Evolutionary conservation across 2,329 filamentous ascomycete genomes (phyloP), one percentile per base, ranked within the genome.

Genomic region (Diaporthe sp.): DNA sequence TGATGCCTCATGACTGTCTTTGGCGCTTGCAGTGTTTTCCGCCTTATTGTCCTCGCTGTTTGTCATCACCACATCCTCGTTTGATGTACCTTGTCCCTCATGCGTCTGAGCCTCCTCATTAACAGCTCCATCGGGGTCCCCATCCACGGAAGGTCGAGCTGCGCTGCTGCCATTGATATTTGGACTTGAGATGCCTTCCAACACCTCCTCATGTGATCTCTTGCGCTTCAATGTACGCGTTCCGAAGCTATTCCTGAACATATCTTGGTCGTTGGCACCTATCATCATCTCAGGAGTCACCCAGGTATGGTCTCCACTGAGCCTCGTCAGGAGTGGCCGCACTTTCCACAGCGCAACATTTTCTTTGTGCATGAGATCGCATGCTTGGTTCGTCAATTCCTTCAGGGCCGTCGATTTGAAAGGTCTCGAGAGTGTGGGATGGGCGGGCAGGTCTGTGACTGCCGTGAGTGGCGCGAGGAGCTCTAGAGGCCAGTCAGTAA

Each of bases 281-380:
- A 91, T 83, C 83, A 92, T 88, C 77, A 86, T 84, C 61, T 87
- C 87, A 79, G 90, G 92, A 10, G 91, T 90, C 58, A 89, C 87
- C 91, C 91, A 93, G 19, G 90, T 91, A 76, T 92, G 90, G 81
- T 97, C 94, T 42, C 94, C 94, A 65, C 93, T 91, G 12, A 97
- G 87, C 76, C 90, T 90, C 42, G 92, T 93, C 77, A 94, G 88
- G 68, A 97, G 84, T 77, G 93, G 91, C 80, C 94, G 94, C 61
- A 94, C 92, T 78, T 90, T 91, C 90, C 92, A 94, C 15, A 96
- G 85, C 7, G 92, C 91, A 35, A 87, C 86, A 76, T 93, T 93
- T 81, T 97, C 94, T 80, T 93, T 93, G 73, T 94, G 91, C 86
- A 94, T 91, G 78, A 94, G 92, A 73, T 90, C 88, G 77, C 91